phyloP scores from a whole-genome alignment of 208 protist species.

The Leishmania tropica region DNA sequence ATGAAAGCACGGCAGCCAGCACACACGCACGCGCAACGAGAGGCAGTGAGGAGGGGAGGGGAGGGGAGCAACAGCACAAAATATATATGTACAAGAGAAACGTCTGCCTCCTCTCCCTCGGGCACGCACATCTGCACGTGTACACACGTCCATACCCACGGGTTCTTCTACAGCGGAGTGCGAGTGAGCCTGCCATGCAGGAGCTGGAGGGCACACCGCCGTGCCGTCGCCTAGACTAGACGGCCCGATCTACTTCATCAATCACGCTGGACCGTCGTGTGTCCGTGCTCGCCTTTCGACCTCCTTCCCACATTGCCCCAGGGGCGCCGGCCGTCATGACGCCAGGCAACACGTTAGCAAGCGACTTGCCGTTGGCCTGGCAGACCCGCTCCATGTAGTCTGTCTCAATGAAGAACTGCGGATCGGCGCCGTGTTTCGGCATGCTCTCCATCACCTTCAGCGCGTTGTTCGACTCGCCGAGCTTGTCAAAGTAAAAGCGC shows the following conservation, averaged over 20 bases:
- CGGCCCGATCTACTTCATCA: slow-evolving; percentile 24
- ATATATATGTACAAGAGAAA: too few species aligned
- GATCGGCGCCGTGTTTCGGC: slow-evolving; percentile 85
- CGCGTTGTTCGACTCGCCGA: slow-evolving; percentile 77
- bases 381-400: slow-evolving; percentile 89
- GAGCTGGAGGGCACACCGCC: background rate
- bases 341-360: slow-evolving; percentile 52
- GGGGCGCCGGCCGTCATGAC: background rate
- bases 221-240: background rate
- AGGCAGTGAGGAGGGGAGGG: background rate
- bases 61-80: background rate
- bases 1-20: background rate
- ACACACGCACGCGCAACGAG: background rate
- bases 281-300: slow-evolving; percentile 17
- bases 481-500: slow-evolving; percentile 89
- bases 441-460: slow-evolving; percentile 93
- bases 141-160: background rate
- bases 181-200: background rate
- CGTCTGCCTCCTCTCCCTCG: background rate
- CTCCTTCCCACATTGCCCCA: slow-evolving; percentile 10
- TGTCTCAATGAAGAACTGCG: slow-evolving; percentile 91
- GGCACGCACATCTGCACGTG: background rate
- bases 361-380: slow-evolving; percentile 66
- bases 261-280: slow-evolving; percentile 26
- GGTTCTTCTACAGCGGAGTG: background rate